Conservation (phyloP, 208 protist species). For the Naegleria fowleri region DNA sequence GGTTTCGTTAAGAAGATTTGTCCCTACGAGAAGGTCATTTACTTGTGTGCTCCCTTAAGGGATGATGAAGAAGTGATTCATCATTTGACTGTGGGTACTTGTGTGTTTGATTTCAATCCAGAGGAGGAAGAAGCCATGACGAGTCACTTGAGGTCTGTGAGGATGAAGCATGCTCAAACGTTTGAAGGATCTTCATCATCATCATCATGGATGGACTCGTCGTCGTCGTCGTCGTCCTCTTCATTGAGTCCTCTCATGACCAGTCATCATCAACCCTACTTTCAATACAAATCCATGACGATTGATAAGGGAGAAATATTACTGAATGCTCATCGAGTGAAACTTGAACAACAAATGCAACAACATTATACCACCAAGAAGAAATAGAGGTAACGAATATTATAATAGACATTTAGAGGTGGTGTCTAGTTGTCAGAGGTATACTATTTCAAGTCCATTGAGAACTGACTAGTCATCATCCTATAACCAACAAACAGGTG, state of each 20-base stretch:
- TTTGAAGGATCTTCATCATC: too few species aligned
- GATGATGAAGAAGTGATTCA: background rate
- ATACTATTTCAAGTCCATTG: too few species aligned
- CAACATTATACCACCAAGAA: background rate
- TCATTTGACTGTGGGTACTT: background rate
- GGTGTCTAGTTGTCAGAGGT: too few species aligned
- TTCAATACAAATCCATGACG: background rate
- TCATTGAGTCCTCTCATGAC: too few species aligned
- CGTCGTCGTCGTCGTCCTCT: too few species aligned
- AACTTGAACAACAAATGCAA: background rate
- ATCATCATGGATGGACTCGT: too few species aligned
- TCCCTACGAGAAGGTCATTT: background rate
- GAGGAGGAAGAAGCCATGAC: background rate
- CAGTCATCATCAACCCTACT: background rate
- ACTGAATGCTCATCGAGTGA: background rate
- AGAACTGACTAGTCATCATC: too few species aligned
- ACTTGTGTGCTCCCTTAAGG: background rate
- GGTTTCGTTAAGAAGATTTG: background rate
- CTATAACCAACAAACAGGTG: too few species aligned
- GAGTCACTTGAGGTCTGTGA: too few species aligned
- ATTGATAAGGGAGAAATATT: background rate
- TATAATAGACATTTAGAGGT: too few species aligned
- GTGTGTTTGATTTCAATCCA: constrained; percentile 3
- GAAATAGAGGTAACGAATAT: too few species aligned
- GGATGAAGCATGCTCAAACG: too few species aligned